Evolutionary conservation across 2,329 filamentous ascomycete genomes (phyloP), one percentile per base, ranked within the genome.

Genomic region (Phoma sp.): DNA sequence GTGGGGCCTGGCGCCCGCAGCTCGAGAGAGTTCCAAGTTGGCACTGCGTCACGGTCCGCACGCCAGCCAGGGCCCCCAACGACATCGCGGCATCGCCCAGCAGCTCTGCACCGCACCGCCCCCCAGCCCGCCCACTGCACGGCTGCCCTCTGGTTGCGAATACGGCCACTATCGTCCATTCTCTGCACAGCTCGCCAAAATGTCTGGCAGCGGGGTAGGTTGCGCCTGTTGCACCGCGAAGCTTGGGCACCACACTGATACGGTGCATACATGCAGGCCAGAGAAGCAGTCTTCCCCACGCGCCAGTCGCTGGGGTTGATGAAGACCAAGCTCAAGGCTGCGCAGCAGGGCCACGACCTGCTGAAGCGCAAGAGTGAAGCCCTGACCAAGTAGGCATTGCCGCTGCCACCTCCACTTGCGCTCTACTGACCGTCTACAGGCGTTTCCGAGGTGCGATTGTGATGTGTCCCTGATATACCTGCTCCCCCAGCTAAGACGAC

Each of bases 291-390:
- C 79, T 99, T 99, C 79, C 91, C 95, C 70, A 99, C 95, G 74
- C 91, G 95, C 71, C 95, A 99, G 82, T 96, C 92, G 76, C 83
- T 99, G 79, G 93, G 92, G 62, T 79, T 96, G 73, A 99, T 99
- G 93, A 98, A 98, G 80, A 87, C 89, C 64, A 99, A 99, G 83
- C 87, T 99, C 73, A 98, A 98, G 82, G 93, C 80, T 61, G 81
- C 81, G 39, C 81, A 83, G 70, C 80, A 86, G 40, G 95, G 95
- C 43, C 93, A 99, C 80, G 96, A 90, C 76, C 81, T 99, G 74
- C 81, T 99, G 60, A 99, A 99, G 83, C 85, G 95, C 72, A 99
- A 99, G 83, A 97, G 93, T 76, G 95, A 99, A 79, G 95, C 95
- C 67, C 82, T 99, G 60, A 99, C 95, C 63, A 99, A 99, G 91